Base-by-base conservation (phyloP, 257 asterid genomes). In the Orobanche coerulescens region DNA sequence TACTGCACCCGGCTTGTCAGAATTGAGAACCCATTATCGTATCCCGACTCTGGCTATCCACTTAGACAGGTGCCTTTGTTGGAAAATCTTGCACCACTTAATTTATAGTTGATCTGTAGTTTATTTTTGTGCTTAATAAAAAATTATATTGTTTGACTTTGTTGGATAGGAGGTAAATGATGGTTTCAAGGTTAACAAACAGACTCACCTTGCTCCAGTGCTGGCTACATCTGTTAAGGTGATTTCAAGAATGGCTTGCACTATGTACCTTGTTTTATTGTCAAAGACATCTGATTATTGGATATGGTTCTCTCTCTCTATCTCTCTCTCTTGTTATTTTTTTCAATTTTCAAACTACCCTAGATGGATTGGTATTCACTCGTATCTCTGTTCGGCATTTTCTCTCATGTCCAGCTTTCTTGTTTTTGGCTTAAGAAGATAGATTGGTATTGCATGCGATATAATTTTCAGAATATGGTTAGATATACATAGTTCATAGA, bases 21-120 rank as follows among this genome's bases (percentile, higher is more conserved):
- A 67, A 75, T 89, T 58, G 82, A 80, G 76, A 93, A 63, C 95
- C 98, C 15, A 84, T 93, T 71, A 86, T 93, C 86, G 98, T 66
- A 79, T 93, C 59, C 97, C 98, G 37, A 88, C 97, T 66, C 75
- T 86, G 49, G 98, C 98, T 18, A 93, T 92, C 75, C 96, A 91
- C 79, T 79, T 91, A 69, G 96, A 91, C 24, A 91, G 96, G 98
- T 91, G 72, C 24, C 16, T 67, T 2, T 58, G n/a, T 51, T 40
- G 34, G 58, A 37, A 48, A 31, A 5, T 20, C 40, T 36, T 69
- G 57, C 22, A 65, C 72, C 36, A 3, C n/a, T 51, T 24, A 13
- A n/a, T n/a, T n/a, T n/a, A n/a, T n/a, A n/a, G 47, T 58, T 28
- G 20, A 50, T 54, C 18, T 9, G 0, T 52, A 19, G 33, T 22